Percentiles rank a stretch among this genome's conserved stretches.
These are phyloP conservation scores for Pyrenochaeta sp. DNA, from an alignment of 2,329 filamentous ascomycete genomes.

Conservation along the genomic window DNA sequence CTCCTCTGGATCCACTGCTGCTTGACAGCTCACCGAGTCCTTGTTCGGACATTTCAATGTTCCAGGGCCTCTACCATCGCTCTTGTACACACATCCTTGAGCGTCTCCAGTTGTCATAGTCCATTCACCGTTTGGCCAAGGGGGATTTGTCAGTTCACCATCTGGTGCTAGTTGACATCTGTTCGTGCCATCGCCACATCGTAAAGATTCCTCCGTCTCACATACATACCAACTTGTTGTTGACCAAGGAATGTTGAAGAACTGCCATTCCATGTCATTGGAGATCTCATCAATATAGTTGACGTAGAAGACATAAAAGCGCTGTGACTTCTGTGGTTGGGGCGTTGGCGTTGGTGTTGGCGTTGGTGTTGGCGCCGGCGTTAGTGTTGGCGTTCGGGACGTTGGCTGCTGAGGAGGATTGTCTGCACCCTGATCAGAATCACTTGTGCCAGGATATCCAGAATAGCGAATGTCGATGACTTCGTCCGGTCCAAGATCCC, in stretches of 20 bases:
- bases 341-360: not conserved
- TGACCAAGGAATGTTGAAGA: not conserved
- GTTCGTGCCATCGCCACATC: not conserved
- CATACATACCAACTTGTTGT: not conserved
- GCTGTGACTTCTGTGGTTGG: not conserved
- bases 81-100: slow-evolving; percentile 1
- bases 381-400: not conserved
- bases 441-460: not conserved
- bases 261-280: not conserved
- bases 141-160: not conserved
- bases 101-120: not conserved
- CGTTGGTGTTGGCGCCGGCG: not conserved
- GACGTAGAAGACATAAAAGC: slow-evolving; percentile 1
- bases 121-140: slow-evolving; percentile 1
- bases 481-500: not conserved
- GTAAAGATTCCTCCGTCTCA: slow-evolving; percentile 1
- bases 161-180: slow-evolving; percentile 1
- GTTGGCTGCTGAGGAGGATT: not conserved
- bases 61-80: slow-evolving; percentile 1
- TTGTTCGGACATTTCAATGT: slow-evolving; percentile 4
- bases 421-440: not conserved
- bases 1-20: not conserved
- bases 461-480: slow-evolving; percentile 1
- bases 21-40: not conserved
- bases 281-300: not conserved